Conservation (phyloP, 2,329 filamentous ascomycete genomes). For the Penicillium sp. region DNA sequence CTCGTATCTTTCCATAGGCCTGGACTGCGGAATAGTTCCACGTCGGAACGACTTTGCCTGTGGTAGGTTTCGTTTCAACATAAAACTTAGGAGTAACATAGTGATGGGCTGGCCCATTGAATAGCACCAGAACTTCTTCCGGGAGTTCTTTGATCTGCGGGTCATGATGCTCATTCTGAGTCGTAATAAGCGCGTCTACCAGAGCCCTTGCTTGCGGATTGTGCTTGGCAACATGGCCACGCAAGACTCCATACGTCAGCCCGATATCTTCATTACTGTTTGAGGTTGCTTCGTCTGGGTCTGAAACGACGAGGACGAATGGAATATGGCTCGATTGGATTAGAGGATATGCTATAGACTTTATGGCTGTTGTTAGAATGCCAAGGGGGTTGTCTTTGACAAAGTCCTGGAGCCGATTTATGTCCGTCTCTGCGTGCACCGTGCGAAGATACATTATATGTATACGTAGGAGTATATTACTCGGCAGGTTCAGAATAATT, state of each 20-base stretch:
- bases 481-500: background rate
- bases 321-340: conserved; percentile 61
- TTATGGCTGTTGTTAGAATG: conserved; percentile 59
- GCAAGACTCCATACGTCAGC: conserved; percentile 38
- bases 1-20: conserved; percentile 55
- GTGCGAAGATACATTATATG: conserved; percentile 55
- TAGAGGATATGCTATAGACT: conserved; percentile 45
- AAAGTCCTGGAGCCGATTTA: conserved; percentile 51
- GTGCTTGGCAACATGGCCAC: conserved; percentile 59
- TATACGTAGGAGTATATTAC: background rate
- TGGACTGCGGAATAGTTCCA: conserved; percentile 68
- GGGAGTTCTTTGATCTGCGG: conserved; percentile 25
- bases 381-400: conserved; percentile 60
- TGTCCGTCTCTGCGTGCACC: conserved; percentile 50
- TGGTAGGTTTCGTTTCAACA: conserved; percentile 59
- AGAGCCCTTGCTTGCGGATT: conserved; percentile 64
- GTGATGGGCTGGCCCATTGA: conserved; percentile 56
- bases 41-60: conserved; percentile 65
- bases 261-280: conserved; percentile 25
- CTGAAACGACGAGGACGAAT: conserved; percentile 51
- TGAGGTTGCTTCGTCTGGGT: conserved; percentile 32
- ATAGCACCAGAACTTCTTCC: conserved; percentile 60
- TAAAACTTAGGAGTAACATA: conserved; percentile 70
- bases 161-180: conserved; percentile 27
- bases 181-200: conserved; percentile 42